Evolutionary conservation across 768 basidiomycete genomes (phyloP).

Genomic region (Boletus sp.): DNA sequence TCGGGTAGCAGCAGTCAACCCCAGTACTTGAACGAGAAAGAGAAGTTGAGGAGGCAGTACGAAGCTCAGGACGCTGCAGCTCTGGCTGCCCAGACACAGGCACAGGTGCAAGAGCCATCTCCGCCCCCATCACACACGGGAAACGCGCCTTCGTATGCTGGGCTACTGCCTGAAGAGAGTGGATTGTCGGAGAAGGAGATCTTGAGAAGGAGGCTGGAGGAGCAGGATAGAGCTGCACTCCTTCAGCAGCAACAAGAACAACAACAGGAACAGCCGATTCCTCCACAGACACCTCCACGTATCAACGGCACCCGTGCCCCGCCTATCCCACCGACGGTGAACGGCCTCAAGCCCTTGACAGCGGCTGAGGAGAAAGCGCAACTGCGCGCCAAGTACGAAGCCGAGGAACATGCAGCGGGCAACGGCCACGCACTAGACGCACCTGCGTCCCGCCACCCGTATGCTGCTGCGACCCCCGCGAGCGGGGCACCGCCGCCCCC

Average conservation of each 20-base stretch:
- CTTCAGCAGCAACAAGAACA: constrained; percentile 16
- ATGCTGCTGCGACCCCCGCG: constrained; percentile 13
- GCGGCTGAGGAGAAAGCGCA: constrained; percentile 81
- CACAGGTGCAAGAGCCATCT: constrained; percentile 11
- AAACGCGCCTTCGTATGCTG: constrained; percentile 24
- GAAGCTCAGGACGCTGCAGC: constrained; percentile 67
- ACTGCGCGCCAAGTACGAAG: constrained; percentile 61
- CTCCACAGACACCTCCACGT: constrained; percentile 27
- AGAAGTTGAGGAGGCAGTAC: constrained; percentile 58
- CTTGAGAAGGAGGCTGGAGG: constrained; percentile 54
- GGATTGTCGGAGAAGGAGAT: constrained; percentile 55
- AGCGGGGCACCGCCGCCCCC: constrained; percentile 55
- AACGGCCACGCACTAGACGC: constrained; percentile 24
- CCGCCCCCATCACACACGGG: constrained; percentile 19
- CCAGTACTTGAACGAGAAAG: constrained; percentile 60
- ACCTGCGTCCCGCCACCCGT: constrained; percentile 13
- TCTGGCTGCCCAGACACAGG: constrained; percentile 24
- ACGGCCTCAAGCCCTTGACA: constrained; percentile 42
- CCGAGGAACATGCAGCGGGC: constrained; percentile 40
- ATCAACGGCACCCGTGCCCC: constrained; percentile 30
- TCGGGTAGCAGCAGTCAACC: constrained; percentile 36
- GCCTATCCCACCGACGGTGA: constrained; percentile 27
- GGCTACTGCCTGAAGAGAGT: constrained; percentile 21
- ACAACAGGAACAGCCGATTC: constrained; percentile 9
- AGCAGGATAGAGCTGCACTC: constrained; percentile 46